Base-by-base conservation (phyloP, 2,329 filamentous ascomycete species). In the Magnaporthiopsis rhizophila region DNA sequence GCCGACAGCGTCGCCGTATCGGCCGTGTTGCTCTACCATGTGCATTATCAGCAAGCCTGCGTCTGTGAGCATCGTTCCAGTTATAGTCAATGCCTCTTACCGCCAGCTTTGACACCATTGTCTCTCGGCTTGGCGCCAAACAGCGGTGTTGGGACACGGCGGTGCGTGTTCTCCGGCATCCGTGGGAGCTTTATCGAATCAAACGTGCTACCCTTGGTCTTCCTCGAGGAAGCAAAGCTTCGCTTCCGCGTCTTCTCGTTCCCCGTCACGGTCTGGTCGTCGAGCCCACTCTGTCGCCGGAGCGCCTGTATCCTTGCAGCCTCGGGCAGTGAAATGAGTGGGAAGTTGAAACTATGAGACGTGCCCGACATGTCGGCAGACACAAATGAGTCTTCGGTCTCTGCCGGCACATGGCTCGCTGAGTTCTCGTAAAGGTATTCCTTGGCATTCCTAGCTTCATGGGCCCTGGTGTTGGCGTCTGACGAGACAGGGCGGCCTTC, bases 251-350 rank as follows among this genome's bases (percentile, higher is more conserved):
- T 32, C n/a, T 69, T 67, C 15, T 34, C 60, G 24, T 61, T 65
- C 32, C 65, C 69, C 11, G 66, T 66, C 50, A 69, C 64, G 13
- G 69, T 69, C 59, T 67, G 62, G 59, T 71, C 68, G 15, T 72
- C 69, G 24, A 66, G 65, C 21, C 68, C 69, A 58, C 65, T 68
- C 28, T 65, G 65, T 2, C 67, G 67, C 34, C 65, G 66, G 15
- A 67, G 38, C 1, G 72, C 71, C 58, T 73, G 70, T 21, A 69
- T 68, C n/a, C 68, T 69, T 11, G 69, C 73, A 3, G 74, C 74
- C 58, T 75, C 73, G 1, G 69, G 63, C 1, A 75, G 66, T 3
- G 70, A 68, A 18, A 76, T 73, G 38, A 76, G 64, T 1, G 69
- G 66, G 34, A 76, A 74, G 5, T 67, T 66, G 50, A 74, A 74